These are phyloP conservation scores for Cicer bijugum DNA, from an alignment of 306 rosid species.

Conservation along the genomic window DNA sequence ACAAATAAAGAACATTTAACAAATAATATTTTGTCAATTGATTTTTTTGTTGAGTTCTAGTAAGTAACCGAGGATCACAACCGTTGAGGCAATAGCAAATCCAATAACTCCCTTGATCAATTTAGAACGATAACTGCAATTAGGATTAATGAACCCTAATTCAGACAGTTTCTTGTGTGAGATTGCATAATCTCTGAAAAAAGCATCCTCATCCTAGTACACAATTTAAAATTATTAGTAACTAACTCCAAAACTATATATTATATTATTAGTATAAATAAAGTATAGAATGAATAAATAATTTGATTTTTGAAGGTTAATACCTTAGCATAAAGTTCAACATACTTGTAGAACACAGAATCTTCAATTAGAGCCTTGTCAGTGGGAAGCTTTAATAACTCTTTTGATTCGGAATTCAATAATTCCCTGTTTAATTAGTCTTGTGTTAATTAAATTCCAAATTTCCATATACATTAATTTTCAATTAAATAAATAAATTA, in stretches of 20 bases:
- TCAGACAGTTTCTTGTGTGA: constrained; percentile 90
- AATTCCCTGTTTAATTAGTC: constrained; percentile 57
- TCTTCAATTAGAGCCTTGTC: constrained; percentile 71
- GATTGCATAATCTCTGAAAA: constrained; percentile 69
- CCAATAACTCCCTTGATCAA: constrained; percentile 44
- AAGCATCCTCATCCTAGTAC: constrained; percentile 68
- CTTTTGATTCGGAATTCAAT: constrained; percentile 47
- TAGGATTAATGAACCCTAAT: constrained; percentile 57
- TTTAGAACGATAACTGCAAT: constrained; percentile 12
- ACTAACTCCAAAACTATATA: not conserved
- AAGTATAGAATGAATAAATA: no score
- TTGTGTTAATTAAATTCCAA: not conserved
- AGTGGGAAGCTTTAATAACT: constrained; percentile 69
- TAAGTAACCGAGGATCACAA: constrained; percentile 62
- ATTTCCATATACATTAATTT: not conserved
- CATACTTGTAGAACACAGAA: constrained; percentile 53
- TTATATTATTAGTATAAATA: not conserved
- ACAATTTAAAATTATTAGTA: constrained; percentile 21
- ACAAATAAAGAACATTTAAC: not conserved
- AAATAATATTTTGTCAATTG: constrained; percentile 33
- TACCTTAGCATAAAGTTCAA: constrained; percentile 72
- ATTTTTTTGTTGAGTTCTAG: constrained; percentile 46
- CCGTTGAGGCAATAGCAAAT: constrained; percentile 54
- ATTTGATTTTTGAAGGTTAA: no score
- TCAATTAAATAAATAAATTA: no score